Conservation (phyloP, 345 rosid genomes). For the Pugionium cornutum region DNA sequence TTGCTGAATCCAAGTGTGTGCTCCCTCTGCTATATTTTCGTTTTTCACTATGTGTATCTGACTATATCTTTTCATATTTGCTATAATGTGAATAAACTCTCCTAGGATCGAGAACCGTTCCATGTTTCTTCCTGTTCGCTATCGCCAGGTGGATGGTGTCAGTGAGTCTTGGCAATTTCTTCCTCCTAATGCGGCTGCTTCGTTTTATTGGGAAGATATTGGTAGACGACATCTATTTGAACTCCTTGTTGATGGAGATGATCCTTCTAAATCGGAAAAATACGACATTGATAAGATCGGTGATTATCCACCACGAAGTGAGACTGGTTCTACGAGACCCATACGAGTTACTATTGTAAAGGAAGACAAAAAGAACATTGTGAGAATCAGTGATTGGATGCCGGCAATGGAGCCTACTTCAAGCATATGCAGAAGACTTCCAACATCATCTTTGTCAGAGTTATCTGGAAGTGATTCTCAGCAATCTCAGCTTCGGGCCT, state of each 20-base stretch:
- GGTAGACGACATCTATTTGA: slow-evolving; percentile 73
- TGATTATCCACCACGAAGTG: slow-evolving; percentile 71
- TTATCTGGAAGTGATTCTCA: slow-evolving; percentile 50
- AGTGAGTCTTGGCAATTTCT: slow-evolving; percentile 86
- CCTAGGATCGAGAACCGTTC: slow-evolving; percentile 91
- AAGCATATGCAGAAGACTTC: slow-evolving; percentile 41
- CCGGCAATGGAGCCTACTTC: slow-evolving; percentile 74
- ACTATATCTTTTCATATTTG: slow-evolving; percentile 6
- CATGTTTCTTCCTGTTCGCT: slow-evolving; percentile 75
- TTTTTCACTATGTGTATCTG: slow-evolving; percentile 12
- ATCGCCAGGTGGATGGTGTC: slow-evolving; percentile 76
- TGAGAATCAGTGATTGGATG: slow-evolving; percentile 90
- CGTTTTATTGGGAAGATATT: slow-evolving; percentile 96
- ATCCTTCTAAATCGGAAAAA: slow-evolving; percentile 55
- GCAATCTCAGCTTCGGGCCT: slow-evolving; percentile 46
- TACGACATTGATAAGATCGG: slow-evolving; percentile 80
- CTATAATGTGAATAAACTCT: slow-evolving; percentile 28
- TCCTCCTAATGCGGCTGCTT: slow-evolving; percentile 83
- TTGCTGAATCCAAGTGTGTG: slow-evolving; percentile 23
- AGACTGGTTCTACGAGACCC: slow-evolving; percentile 63
- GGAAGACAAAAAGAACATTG: slow-evolving; percentile 79
- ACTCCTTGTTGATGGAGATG: slow-evolving; percentile 72
- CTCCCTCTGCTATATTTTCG: slow-evolving; percentile 10
- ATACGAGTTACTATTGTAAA: slow-evolving; percentile 73
- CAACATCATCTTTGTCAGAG: slow-evolving; percentile 46